Evolutionary conservation across 306 rosid genomes (phyloP).

Genomic region (Calophaca sinica): DNA sequence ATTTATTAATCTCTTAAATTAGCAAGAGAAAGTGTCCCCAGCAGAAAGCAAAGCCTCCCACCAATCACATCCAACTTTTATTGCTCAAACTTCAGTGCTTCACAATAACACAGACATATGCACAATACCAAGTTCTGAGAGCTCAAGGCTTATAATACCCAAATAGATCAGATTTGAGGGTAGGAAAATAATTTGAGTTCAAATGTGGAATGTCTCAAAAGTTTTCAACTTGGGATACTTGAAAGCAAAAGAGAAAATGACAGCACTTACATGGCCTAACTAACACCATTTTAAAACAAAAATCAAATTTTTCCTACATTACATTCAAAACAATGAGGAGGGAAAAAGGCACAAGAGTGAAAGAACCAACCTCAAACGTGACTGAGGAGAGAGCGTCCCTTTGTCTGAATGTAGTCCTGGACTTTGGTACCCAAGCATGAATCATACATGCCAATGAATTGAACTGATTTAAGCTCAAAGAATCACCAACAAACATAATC

Average conservation of each 20-base stretch:
- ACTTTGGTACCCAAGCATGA: conserved; percentile 79
- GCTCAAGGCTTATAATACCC: conserved; percentile 5
- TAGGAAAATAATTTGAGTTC: not conserved
- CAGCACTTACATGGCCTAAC: not conserved
- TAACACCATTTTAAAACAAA: too few relatives aligned
- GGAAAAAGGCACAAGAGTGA: not conserved
- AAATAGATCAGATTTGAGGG: conserved; percentile 32
- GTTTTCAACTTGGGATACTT: conserved; percentile 8
- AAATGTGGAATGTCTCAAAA: conserved; percentile 4
- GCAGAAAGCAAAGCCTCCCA: conserved; percentile 44
- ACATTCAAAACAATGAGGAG: not conserved
- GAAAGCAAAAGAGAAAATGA: conserved; percentile 26
- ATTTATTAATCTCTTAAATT: conserved; percentile 39
- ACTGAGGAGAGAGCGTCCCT: conserved; percentile 62
- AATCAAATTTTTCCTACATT: not conserved
- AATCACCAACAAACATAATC: conserved; percentile 96
- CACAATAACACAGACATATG: not conserved
- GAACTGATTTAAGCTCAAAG: conserved; percentile 89
- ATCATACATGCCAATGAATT: conserved; percentile 86
- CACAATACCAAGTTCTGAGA: not conserved
- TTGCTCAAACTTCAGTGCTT: conserved; percentile 17
- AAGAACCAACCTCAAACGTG: conserved; percentile 68
- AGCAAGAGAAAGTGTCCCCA: conserved; percentile 43
- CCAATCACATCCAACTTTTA: conserved; percentile 68
- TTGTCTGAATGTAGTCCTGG: conserved; percentile 57